phyloP scores from a whole-genome alignment of 352 stramenopile genomes.

The Globisporangium nodosum region DNA sequence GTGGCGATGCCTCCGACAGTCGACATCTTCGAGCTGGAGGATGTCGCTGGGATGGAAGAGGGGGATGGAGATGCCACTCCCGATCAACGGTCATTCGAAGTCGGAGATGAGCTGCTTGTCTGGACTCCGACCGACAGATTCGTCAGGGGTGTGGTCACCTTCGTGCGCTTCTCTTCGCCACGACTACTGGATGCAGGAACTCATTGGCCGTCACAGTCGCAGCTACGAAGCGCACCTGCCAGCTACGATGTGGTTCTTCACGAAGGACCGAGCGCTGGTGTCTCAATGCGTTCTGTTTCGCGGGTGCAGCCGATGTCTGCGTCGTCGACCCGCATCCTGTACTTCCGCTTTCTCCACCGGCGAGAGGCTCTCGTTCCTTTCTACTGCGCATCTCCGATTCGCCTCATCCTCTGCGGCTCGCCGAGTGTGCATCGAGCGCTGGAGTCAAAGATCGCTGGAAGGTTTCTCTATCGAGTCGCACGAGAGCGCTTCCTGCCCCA shows the following conservation, averaged over 20 bases:
- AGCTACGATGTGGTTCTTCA: conserved; percentile 17
- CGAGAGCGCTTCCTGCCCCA: conserved; percentile 13
- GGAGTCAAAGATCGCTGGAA: conserved; percentile 19
- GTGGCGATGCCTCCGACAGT: conserved; percentile 17
- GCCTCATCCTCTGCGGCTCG: conserved; percentile 26
- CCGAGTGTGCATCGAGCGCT: conserved; percentile 28
- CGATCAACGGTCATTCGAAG: conserved; percentile 5
- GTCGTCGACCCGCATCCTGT: conserved; percentile 11
- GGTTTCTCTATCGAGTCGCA: conserved; percentile 24
- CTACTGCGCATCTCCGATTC: conserved; percentile 36
- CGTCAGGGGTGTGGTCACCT: conserved; percentile 16
- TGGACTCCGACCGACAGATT: conserved; percentile 17
- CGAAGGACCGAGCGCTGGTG: conserved; percentile 13
- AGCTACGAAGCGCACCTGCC: neutral
- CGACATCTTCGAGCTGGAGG: conserved; percentile 42
- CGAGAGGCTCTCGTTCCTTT: conserved; percentile 39
- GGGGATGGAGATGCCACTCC: neutral
- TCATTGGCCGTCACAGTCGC: neutral
- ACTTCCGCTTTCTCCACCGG: conserved; percentile 43
- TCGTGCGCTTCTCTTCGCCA: neutral
- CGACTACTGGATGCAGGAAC: neutral
- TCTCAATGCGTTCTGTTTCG: conserved; percentile 8
- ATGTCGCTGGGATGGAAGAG: neutral
- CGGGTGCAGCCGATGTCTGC: conserved; percentile 1
- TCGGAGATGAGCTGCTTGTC: conserved; percentile 15